Evolutionary conservation across 768 basidiomycete genomes (phyloP).

Genomic region (Lanmaoa rubissima): DNA sequence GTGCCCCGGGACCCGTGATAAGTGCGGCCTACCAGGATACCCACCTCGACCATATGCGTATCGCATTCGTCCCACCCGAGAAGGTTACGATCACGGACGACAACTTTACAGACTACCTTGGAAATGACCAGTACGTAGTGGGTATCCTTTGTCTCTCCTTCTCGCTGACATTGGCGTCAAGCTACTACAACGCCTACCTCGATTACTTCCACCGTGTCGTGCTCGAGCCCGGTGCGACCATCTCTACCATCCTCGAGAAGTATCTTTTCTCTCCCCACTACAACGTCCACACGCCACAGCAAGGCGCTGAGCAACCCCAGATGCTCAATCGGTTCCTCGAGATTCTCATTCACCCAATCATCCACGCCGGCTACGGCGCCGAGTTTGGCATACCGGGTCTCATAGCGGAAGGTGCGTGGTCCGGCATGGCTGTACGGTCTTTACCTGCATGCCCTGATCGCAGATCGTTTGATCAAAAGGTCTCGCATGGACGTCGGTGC

Average conservation of each 20-base stretch:
- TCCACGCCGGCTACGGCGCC: constrained; percentile 60
- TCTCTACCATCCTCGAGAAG: constrained; percentile 50
- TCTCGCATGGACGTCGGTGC: constrained; percentile 56
- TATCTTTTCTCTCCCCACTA: constrained; percentile 55
- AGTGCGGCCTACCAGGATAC: constrained; percentile 40
- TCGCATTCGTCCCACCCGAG: constrained; percentile 30
- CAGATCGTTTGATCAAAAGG: constrained; percentile 36
- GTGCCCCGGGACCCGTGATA: constrained; percentile 44
- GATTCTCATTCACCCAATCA: constrained; percentile 64
- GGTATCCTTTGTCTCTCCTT: neutral
- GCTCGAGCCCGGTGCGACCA: constrained; percentile 27
- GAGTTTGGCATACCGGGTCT: constrained; percentile 66
- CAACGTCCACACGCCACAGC: constrained; percentile 39
- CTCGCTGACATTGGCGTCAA: constrained; percentile 1
- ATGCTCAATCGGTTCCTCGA: constrained; percentile 61
- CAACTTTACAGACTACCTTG: constrained; percentile 26
- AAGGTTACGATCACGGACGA: constrained; percentile 26
- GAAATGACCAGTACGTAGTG: constrained; percentile 30
- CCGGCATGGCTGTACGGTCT: neutral
- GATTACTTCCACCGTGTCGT: constrained; percentile 32
- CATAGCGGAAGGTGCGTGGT: constrained; percentile 54
- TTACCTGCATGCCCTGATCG: neutral
- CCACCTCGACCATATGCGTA: constrained; percentile 39
- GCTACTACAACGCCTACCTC: constrained; percentile 33
- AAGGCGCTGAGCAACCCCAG: constrained; percentile 40